Base-by-base conservation (phyloP, 768 basidiomycete genomes). In the Tylopilus sp. region DNA sequence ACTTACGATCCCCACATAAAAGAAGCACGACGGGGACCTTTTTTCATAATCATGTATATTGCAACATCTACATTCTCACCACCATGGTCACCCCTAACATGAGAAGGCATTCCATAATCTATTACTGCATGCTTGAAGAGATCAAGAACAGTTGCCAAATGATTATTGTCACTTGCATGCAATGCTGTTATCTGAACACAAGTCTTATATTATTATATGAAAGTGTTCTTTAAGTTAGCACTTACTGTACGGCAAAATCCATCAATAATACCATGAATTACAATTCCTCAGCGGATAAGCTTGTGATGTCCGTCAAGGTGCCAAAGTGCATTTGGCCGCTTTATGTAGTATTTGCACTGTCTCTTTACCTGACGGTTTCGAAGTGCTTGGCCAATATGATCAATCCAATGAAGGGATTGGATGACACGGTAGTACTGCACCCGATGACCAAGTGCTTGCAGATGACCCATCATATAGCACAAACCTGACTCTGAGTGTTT, bases 241-340 rank as follows among this genome's bases (percentile, higher is more conserved):
- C 31, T 31, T 25, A 68, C 39, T 1, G 13, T 48, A 3, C 39
- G 10, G 7, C 47, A 48, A 13, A 11, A 48, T 0, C 28, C 47
- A 48, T 40, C 39, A 22, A 40, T 13, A 1, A 31, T 15, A 0
- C 20, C 47, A 40, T 47, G 47, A 6, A 47, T 39, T 1, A 30
- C 38, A 11, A 40, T 21, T 1, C 38, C 26, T 26, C 47, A 47
- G 6, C 23, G 13, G 20, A 69, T 69, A 0, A 69, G 46, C 18
- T 69, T 69, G 46, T 69, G 65, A 50, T 69, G 63, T 0, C n/a
- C n/a, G n/a, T n/a, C n/a, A n/a, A n/a, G n/a, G 5, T 48, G 39
- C 47, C 47, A 48, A 3, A 40, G 5, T 10, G 36, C 26, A 40
- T 40, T 47, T 7, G 38, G 25, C 1, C 25, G 17, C 9, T 47